phyloP scores from a whole-genome alignment of 768 basidiomycete genomes.

The Scleroderma bovista region DNA sequence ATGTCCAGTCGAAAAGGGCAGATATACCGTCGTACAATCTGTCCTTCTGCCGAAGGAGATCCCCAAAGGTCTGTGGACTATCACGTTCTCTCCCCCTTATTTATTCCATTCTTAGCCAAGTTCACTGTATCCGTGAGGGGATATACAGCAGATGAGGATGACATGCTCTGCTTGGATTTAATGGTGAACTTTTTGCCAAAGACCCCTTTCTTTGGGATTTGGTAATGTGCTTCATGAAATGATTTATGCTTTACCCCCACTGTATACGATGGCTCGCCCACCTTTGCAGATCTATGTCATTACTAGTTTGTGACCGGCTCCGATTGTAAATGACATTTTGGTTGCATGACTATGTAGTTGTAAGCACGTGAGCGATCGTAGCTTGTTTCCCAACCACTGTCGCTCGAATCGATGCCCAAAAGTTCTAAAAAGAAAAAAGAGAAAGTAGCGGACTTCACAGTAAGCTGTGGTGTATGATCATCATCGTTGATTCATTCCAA shows the following conservation, averaged over 20 bases:
- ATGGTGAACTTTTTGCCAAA: constrained; percentile 74
- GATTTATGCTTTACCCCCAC: background rate
- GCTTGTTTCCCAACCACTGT: background rate
- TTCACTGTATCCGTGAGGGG: constrained; percentile 68
- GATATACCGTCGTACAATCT: constrained; percentile 72
- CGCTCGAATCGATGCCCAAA: constrained; percentile 63
- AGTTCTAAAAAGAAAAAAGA: constrained; percentile 82
- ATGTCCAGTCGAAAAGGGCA: constrained; percentile 77
- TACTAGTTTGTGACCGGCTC: no score
- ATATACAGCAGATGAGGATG: constrained; percentile 65
- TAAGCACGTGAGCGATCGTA: background rate
- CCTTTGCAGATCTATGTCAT: no score
- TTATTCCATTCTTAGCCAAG: constrained; percentile 54
- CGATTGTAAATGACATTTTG: no score
- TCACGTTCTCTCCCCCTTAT: background rate
- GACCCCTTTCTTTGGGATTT: constrained; percentile 18
- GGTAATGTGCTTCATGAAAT: constrained; percentile 19
- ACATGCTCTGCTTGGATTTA: constrained; percentile 77
- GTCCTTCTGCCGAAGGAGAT: constrained; percentile 90
- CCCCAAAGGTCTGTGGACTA: constrained; percentile 52
- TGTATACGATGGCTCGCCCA: background rate
- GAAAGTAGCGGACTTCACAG: constrained; percentile 83
- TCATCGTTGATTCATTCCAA: constrained; percentile 1
- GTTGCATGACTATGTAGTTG: no score
- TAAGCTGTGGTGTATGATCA: constrained; percentile 26